Base-by-base conservation (phyloP, 2,329 filamentous ascomycete species). In the Podosphaera xanthii region DNA sequence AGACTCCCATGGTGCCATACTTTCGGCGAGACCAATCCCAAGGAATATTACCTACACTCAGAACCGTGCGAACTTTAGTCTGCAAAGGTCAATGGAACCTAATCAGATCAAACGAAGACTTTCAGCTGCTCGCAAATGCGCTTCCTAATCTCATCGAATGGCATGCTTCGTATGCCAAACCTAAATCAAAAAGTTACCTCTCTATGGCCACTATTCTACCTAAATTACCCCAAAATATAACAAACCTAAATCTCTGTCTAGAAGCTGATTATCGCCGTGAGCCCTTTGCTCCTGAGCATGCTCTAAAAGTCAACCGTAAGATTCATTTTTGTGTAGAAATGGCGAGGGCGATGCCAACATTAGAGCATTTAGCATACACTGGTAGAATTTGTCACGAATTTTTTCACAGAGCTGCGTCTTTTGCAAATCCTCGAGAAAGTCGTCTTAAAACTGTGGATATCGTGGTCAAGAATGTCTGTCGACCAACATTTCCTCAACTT, bases 21-120 rank as follows among this genome's bases (percentile, higher is more conserved):
- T 82, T 81, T 66, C 50, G 59, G 14, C 36, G 61, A 56, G 57
- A 54, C 10, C 50, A 57, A 30, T 44, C 33, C 14, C 54, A 58
- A 14, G 33, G 34, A 36, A 57, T 14, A 38, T 60, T 69, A 10
- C 66, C 67, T 10, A 59, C 59, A 3, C 69, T 74, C 42, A 65
- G 69, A 31, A 77, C 78, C 2, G 76, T 88, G 38, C 76, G 77
- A 58, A 86, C 83, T 0, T 74, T 88, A 30, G 78, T 87, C 50
- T 83, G 84, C 69, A 82, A 84, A 65, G 84, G 84, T 5, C 83
- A 87, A 64, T 89, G 84, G 84, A 88, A 88, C 66, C 74, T 88
- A 35, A 83, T 87, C 69, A 75, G 84, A 54, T 73, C 76, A 14
- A 72, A 78, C 50, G 71, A 73, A 22, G 83, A 88, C 68, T 87